A percentile compares a stretch with the other conserved stretches of the same genome.
Evolutionary conservation across 2,329 filamentous ascomycete species (phyloP).

Genomic region (Ilyonectria mors-panacis): DNA sequence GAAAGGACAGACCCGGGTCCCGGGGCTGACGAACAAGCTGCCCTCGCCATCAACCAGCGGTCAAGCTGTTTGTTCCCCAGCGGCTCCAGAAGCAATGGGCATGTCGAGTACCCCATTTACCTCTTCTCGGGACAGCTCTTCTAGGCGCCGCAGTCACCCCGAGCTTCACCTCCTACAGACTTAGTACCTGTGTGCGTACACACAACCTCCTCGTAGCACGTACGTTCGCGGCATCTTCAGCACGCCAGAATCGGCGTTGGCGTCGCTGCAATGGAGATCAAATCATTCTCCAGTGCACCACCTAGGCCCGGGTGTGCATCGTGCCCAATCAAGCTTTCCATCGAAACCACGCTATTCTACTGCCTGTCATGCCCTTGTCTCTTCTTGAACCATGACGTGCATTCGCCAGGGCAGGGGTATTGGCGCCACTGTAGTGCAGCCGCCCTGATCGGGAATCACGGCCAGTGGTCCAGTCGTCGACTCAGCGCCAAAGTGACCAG

Average conservation of each 20-base stretch:
- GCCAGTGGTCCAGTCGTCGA: conserved; percentile 24
- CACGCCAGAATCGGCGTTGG: conserved; percentile 36
- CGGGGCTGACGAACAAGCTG: conserved; percentile 29
- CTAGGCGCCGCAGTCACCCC: conserved; percentile 5
- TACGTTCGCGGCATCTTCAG: conserved; percentile 20
- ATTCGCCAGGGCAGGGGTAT: conserved; percentile 38
- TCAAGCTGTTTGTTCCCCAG: conserved; percentile 31
- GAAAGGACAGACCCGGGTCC: conserved; percentile 35
- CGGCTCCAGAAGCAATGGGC: conserved; percentile 25
- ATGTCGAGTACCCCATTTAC: conserved; percentile 11
- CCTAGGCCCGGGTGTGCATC: conserved; percentile 26
- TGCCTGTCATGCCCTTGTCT: conserved; percentile 45
- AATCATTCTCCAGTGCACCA: conserved; percentile 41
- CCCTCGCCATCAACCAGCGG: conserved; percentile 42
- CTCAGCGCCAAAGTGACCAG: conserved; percentile 42
- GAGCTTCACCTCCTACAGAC: not conserved
- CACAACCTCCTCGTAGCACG: conserved; percentile 14
- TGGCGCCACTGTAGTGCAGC: conserved; percentile 39
- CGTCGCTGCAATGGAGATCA: conserved; percentile 41
- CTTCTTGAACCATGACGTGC: conserved; percentile 50
- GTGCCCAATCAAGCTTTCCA: conserved; percentile 37
- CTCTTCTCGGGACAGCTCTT: conserved; percentile 2
- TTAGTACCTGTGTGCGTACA: not conserved
- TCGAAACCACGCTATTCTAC: conserved; percentile 41
- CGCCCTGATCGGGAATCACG: conserved; percentile 42